Evolutionary conservation across 2,329 filamentous ascomycete genomes (phyloP), one percentile per base, ranked within the genome.

Genomic region (Verticillium zaregamsianum): DNA sequence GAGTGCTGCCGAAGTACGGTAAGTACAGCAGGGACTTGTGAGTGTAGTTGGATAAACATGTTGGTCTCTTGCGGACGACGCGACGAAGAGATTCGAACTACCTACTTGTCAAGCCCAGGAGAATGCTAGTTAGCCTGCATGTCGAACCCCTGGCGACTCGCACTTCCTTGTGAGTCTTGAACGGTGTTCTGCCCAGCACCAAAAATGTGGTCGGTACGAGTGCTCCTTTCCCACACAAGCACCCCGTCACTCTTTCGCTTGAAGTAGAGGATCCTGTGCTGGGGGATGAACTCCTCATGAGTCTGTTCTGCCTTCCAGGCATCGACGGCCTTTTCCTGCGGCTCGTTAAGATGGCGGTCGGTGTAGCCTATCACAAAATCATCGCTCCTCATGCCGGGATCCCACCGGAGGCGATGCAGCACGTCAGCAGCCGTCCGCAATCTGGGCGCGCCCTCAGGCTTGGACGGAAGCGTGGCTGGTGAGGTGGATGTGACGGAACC

Each of bases 251-350:
- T 81, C 69, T 72, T 79, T 12, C 80, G 76, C 71, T 80, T 85
- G 68, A 89, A 88, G 70, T 86, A 88, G 61, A 86, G 69, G 64
- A 89, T 86, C 17, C 86, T 78, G 68, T 88, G 86, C 72, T 88
- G 84, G 7, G 86, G 86, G 61, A 89, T 88, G 67, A 87, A 89
- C 71, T 89, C 86, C 63, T 88, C 85, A 65, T 88, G 82, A 35
- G 86, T 87, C 71, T 84, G 81, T 67, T 88, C 86, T 17, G 75
- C 77, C 74, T 84, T 86, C 86, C 86, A 89, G 33, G 77, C 73
- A 59, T 80, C 80, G 5, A 88, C 71, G 2, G 77, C 69, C 65
- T 81, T 82, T 71, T 88, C 86, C 65, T 77, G 78, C 2, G 79
- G 76, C 1, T 84, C 85, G 4, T 77, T 63, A 67, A 88, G 88